Evolutionary conservation across 805 yeast species (phyloP), one percentile per base, ranked within the genome.

Genomic region (Metschnikowia noctiluminum): DNA sequence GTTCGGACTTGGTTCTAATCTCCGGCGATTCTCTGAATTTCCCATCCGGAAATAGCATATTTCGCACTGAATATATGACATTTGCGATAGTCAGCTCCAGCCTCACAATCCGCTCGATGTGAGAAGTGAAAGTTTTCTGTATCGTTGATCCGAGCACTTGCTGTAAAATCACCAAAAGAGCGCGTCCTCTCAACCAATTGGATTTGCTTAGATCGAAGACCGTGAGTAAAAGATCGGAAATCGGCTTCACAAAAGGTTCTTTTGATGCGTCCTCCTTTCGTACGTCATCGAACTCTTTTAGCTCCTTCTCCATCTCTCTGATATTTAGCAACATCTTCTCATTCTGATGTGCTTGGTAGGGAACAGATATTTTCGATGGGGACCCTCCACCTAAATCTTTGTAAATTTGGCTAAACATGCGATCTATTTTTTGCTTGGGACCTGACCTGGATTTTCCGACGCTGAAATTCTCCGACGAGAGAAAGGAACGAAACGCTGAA

Each of bases 111-210:
- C 57, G 58, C 35, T 71, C 69, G 31, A 79, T 63, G 49, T 69
- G 69, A 28, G 76, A 73, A 37, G 83, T 68, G 5, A 82, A 75
- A 46, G 78, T 80, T 60, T 81, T 84, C 60, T 91, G 97, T 44
- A 91, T 84, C 0, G 97, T 86, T 2, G 92, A 87, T 0, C 97
- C 97, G 35, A 91, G 74, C 1, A 91, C 65, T 62, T 89, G 96
- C 63, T 90, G 97, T 45, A 91, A 68, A 3, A 91, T 80, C 6
- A 89, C 82, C 35, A 90, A 76, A 8, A 89, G 73, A 0, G 97
- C 96, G 39, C 90, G 73, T 0, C 96, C 97, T 45, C 96, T 71
- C 1, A 91, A 65, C 96, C 96, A 89, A 41, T 82, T 80, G 41
- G 81, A 82, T 14, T 71, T 74, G 46, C 81, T 79, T 21, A 88